Evolutionary conservation across 202 grass and related monocot genomes (phyloP).

Genomic region (Panicum hallii): DNA sequence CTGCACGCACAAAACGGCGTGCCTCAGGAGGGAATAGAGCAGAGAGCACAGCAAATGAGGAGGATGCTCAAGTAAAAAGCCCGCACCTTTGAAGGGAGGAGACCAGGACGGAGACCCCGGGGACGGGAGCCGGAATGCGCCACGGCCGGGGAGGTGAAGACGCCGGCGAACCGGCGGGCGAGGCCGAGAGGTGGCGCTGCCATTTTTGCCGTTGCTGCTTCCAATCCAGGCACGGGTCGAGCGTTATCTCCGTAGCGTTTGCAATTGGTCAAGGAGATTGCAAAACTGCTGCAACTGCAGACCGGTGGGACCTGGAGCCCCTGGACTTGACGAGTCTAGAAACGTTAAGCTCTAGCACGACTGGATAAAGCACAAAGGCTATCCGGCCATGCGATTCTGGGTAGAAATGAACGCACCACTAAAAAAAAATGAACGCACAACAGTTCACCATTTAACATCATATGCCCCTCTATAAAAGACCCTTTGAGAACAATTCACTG

Average conservation of each 20-base stretch:
- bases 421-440: neutral
- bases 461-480: neutral
- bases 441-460: neutral
- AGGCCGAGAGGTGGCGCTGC: slow-evolving; percentile 55
- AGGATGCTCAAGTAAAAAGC: neutral
- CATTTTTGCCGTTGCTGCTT: slow-evolving; percentile 26
- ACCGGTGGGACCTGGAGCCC: neutral
- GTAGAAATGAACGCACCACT: neutral
- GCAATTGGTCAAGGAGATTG: slow-evolving; percentile 34
- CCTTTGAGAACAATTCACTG: too few relatives aligned
- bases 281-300: slow-evolving; percentile 2
- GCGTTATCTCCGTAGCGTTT: slow-evolving; percentile 46
- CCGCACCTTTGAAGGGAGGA: slow-evolving; percentile 39
- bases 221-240: neutral
- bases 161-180: slow-evolving; percentile 40
- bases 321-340: neutral
- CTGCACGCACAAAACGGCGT: slow-evolving; percentile 41
- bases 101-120: slow-evolving; percentile 8
- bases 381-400: neutral
- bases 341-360: neutral
- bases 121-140: slow-evolving; percentile 12
- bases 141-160: slow-evolving; percentile 26
- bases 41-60: slow-evolving; percentile 13
- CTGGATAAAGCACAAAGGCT: neutral
- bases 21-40: slow-evolving; percentile 18